phyloP scores from a whole-genome alignment of 108 stramenopile species.

The Asterionellopsis glacialis region DNA sequence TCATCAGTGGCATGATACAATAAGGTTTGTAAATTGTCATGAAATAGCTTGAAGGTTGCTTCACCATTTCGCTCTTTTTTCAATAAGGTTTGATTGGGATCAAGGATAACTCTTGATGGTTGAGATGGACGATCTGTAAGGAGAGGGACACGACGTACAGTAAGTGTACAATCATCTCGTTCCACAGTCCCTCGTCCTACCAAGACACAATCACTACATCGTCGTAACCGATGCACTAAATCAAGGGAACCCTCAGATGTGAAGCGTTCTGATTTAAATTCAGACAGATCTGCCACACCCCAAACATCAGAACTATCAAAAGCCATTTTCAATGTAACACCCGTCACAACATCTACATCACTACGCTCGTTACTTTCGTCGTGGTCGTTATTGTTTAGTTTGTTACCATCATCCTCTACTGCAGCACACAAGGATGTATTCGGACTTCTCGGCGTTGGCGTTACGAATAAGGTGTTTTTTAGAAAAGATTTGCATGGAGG shows the following conservation, averaged over 20 bases:
- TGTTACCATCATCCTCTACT: too few relatives aligned
- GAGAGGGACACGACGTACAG: constrained; percentile 53
- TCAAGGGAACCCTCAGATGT: constrained; percentile 67
- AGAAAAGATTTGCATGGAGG: too few relatives aligned
- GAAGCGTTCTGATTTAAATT: constrained; percentile 54
- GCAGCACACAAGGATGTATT: too few relatives aligned
- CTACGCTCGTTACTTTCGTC: too few relatives aligned
- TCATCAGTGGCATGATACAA: constrained; percentile 36
- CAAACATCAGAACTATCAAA: constrained; percentile 43
- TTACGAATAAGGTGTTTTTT: too few relatives aligned
- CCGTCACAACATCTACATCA: constrained; percentile 17
- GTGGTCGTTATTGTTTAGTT: too few relatives aligned
- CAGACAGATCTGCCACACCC: constrained; percentile 59
- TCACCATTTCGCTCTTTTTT: constrained; percentile 5
- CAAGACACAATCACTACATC: constrained; percentile 55
- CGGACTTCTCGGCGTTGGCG: too few relatives aligned
- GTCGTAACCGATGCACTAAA: constrained; percentile 78
- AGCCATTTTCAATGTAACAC: constrained; percentile 81
- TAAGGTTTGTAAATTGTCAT: constrained; percentile 51
- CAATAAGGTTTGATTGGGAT: constrained; percentile 50
- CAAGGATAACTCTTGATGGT: constrained; percentile 67
- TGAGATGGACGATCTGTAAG: constrained; percentile 4
- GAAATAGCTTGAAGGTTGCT: constrained; percentile 37
- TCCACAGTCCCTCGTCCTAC: constrained; percentile 76
- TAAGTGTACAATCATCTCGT: constrained; percentile 66